phyloP scores from a whole-genome alignment of 1,139 yeast genomes.

The Yamadazyma pseudoaaseri region DNA sequence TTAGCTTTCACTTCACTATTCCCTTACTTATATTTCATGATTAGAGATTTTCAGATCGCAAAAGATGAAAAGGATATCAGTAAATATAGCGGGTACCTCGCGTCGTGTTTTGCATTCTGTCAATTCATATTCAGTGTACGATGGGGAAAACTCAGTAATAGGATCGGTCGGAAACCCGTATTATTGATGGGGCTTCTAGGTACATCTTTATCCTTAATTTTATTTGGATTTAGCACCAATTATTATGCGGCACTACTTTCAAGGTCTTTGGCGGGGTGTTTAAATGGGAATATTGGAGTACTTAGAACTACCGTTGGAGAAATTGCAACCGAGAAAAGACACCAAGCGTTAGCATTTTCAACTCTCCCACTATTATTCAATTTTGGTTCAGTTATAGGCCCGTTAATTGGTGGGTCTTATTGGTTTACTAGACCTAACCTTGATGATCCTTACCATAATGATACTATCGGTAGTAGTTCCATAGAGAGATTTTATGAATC shows the following conservation, averaged over 20 bases:
- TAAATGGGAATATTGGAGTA: constrained; percentile 62
- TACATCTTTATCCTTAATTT: constrained; percentile 43
- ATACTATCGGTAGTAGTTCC: background rate
- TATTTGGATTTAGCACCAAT: constrained; percentile 51
- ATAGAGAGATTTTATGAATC: constrained; percentile 2
- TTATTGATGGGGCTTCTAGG: constrained; percentile 52
- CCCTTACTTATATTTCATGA: constrained; percentile 65
- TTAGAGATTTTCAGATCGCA: constrained; percentile 52
- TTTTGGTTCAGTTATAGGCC: constrained; percentile 48
- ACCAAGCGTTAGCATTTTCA: constrained; percentile 60
- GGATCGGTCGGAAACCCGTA: constrained; percentile 56
- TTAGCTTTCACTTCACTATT: constrained; percentile 60
- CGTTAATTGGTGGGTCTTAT: constrained; percentile 51
- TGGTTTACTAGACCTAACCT: constrained; percentile 28
- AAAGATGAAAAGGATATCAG: constrained; percentile 52
- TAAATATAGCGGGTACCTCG: constrained; percentile 55
- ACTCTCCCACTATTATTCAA: constrained; percentile 59
- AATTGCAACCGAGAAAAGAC: constrained; percentile 51
- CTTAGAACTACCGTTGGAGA: constrained; percentile 61
- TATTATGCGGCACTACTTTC: constrained; percentile 52
- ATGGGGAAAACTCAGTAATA: constrained; percentile 58
- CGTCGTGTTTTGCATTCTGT: constrained; percentile 52
- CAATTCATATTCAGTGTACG: constrained; percentile 55
- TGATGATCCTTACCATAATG: constrained; percentile 9
- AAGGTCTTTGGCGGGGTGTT: constrained; percentile 50